Evolutionary conservation across 495 filamentous ascomycete genomes (phyloP), one percentile per base, ranked within the genome.

Genomic region (Penicillium salamii): DNA sequence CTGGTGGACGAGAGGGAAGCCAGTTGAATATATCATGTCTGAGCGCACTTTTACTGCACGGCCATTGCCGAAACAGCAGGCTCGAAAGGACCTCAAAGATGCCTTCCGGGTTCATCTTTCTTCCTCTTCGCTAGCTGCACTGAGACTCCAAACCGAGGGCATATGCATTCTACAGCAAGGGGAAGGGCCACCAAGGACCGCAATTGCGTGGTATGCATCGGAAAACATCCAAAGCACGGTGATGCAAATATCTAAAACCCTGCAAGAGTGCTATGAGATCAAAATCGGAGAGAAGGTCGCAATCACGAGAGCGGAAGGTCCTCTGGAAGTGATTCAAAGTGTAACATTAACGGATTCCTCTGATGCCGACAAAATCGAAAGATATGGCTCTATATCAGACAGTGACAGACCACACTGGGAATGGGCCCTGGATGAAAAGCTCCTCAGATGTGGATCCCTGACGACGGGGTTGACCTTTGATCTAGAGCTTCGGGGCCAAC

Each of bases 81-180:
- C 75, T 36, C 67, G 73, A 37, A 70, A 72, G 42, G 80, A 79
- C 47, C 69, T 72, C 52, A 76, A 78, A 63, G 80, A 82, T 61
- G 75, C 78, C 9, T 86, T 87, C 54, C 77, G 84, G 29, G 67
- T 91, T 37, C 81, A 87, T 55, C 70, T 91, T 15, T 81, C 81
- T n/a, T 75, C 77, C 32, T 79, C 85, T 11, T 79, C 79, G 19
- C 68, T 91, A 8, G 74, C 82, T 38, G 63, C 72, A 24, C 70
- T 88, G 7, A 78, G 78, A 47, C 70, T 89, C 19, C 73, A 77
- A 37, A 69, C 78, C 23, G 88, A 84, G 29, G 78, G 85, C 53
- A 51, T 75, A 1, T 82, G 85, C 51, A 71, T 50, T 12, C 40
- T 90, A 26, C 75, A 72, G 53, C 77, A 62, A 39, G 52, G 68